phyloP scores from a whole-genome alignment of 768 basidiomycete genomes.

The Tylopilus balloui region DNA sequence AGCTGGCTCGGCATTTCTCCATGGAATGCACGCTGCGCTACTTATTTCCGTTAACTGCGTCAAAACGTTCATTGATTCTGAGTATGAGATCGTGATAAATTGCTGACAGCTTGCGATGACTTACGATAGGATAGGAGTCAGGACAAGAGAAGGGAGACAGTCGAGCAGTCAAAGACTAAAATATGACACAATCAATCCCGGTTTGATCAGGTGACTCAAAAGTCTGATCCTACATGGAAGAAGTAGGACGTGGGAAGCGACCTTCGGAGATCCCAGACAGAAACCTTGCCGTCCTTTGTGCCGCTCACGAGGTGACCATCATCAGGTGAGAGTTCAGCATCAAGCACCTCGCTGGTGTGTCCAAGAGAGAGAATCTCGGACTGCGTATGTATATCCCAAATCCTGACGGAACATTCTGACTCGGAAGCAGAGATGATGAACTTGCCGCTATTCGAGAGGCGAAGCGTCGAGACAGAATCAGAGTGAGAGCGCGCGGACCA shows the following conservation, averaged over 20 bases:
- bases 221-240: conserved; percentile 5
- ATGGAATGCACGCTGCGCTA: conserved; percentile 6
- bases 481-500: conserved; percentile 10
- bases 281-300: conserved; percentile 5
- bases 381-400: conserved; percentile 13
- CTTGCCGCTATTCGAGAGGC: conserved; percentile 19
- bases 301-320: conserved; percentile 8
- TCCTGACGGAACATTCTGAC: conserved; percentile 12
- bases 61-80: neutral
- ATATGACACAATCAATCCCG: neutral
- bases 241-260: conserved; percentile 10
- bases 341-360: conserved; percentile 9
- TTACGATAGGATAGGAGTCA: conserved; percentile 1
- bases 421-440: conserved; percentile 19
- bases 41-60: conserved; percentile 13
- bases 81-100: conserved; percentile 1
- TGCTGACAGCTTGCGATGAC: neutral
- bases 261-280: conserved; percentile 14
- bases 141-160: neutral
- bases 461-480: conserved; percentile 14
- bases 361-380: conserved; percentile 6
- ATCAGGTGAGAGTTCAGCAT: conserved; percentile 14
- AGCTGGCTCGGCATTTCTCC: conserved; percentile 5
- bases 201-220: neutral
- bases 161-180: conserved; percentile 8